phyloP scores from a whole-genome alignment of 1,139 yeast species.

The Blastobotrys aristatus region DNA sequence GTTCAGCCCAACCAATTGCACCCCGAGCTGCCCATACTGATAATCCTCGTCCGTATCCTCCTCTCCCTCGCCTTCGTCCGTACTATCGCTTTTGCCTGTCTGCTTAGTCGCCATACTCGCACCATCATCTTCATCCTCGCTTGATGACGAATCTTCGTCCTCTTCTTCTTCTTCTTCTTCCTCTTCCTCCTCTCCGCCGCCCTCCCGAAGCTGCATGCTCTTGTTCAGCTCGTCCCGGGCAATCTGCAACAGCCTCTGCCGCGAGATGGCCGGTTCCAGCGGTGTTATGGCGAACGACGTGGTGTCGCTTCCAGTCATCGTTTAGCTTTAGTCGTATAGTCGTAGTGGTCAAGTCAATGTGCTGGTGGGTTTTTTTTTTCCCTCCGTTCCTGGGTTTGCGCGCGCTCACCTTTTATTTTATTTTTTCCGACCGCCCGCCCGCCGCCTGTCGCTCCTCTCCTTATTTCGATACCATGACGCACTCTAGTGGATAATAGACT shows the following conservation, averaged over 20 bases:
- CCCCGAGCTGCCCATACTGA: conserved; percentile 17
- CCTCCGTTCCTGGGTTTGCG: background rate
- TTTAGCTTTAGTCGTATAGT: no score
- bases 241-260: conserved; percentile 18
- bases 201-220: background rate
- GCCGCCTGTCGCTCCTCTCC: no score
- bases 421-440: no score
- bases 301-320: conserved; percentile 10
- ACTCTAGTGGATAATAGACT: no score
- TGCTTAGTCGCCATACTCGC: background rate
- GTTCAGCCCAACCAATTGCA: conserved; percentile 34
- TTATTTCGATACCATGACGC: no score
- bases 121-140: conserved; percentile 10
- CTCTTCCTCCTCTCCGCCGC: background rate
- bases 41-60: conserved; percentile 11
- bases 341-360: background rate
- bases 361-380: background rate
- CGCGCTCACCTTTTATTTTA: background rate
- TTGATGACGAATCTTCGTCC: background rate
- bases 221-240: conserved; percentile 21
- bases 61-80: conserved; percentile 2
- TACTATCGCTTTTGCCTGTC: background rate
- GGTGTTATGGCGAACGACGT: conserved; percentile 13
- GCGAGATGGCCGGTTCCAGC: conserved; percentile 19
- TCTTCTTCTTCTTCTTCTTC: conserved; percentile 3